Base-by-base conservation (phyloP, 2,329 filamentous ascomycete genomes). In the Aspergillus sp. region DNA sequence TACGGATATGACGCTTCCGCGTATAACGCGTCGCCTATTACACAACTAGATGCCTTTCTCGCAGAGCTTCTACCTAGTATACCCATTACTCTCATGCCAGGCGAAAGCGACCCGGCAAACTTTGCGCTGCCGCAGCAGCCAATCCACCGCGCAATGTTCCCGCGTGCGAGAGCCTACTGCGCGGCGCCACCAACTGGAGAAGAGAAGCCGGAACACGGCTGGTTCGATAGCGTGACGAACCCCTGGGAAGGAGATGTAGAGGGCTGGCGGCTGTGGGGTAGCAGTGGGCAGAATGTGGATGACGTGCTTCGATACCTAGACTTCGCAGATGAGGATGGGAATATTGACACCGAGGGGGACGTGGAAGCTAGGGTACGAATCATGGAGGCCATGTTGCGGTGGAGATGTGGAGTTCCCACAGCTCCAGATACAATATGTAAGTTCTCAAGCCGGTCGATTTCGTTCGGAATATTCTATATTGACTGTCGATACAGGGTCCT, bases 371-470 rank as follows among this genome's bases (percentile, higher is more conserved):
- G 93, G 19, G 70, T 98, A 24, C 88, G 88, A 47, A 90, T 97
- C 83, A 95, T 98, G 89, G 95, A 98, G 75, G 88, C 88, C 57
- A 95, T 96, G 86, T 87, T 96, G 64, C 83, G 92, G 58, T 99
- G 95, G 95, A 84, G 95, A 61, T 90, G 91, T 70, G 87, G 87
- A 64, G 95, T 95, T 5, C 95, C 95, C 1, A 99, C 95, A 0
- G 95, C 95, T 1, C 95, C 96, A 0, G 96, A 99, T 75, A 99
- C 96, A 0, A 73, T 99, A 44, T 96, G 92, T 93, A 81, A 81
- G 89, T 80, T 56, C 6, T 12, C 3, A 37, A 8, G 34, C 34
- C 0, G 15, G 13, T 7, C 7, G 15, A n/a, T 37, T 30, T 30
- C 27, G 27, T 30, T 11, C 11, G 27, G 8, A 9, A 37, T 49